Conservation (phyloP, 495 filamentous ascomycete genomes). For the Aspergillus sparsus region DNA sequence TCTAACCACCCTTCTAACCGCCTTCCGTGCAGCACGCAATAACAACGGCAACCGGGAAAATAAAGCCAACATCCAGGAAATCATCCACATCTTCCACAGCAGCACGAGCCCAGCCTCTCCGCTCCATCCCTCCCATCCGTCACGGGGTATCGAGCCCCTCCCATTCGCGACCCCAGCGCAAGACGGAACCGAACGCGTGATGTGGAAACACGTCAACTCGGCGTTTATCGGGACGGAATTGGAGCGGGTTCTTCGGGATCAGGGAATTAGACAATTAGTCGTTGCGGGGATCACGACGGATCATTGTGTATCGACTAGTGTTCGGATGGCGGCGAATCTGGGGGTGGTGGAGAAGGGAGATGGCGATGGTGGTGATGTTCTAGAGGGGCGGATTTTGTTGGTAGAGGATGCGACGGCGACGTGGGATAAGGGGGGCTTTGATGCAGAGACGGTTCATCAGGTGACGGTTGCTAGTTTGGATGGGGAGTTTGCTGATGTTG, state of each 20-base stretch:
- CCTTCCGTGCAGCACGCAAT: slow-evolving; percentile 41
- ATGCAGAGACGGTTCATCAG: slow-evolving; percentile 49
- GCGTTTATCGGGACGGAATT: slow-evolving; percentile 51
- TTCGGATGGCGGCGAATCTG: slow-evolving; percentile 52
- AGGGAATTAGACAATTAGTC: slow-evolving; percentile 41
- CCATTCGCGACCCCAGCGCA: slow-evolving; percentile 40
- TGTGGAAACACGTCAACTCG: slow-evolving; percentile 52
- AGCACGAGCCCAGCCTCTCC: slow-evolving; percentile 35
- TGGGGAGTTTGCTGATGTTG: slow-evolving; percentile 49
- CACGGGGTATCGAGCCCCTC: slow-evolving; percentile 36
- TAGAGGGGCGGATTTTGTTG: slow-evolving; percentile 47
- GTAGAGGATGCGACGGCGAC: slow-evolving; percentile 53
- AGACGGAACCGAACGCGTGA: slow-evolving; percentile 43
- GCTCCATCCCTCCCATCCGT: slow-evolving; percentile 36
- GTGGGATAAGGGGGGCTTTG: slow-evolving; percentile 44
- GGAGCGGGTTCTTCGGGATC: slow-evolving; percentile 38
- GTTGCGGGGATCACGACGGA: slow-evolving; percentile 51
- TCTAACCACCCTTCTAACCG: slow-evolving; percentile 39
- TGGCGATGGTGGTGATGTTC: slow-evolving; percentile 20
- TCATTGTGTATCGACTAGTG: slow-evolving; percentile 53
- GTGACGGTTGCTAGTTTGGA: slow-evolving; percentile 51
- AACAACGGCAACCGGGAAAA: background rate
- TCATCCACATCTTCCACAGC: slow-evolving; percentile 52
- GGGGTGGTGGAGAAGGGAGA: slow-evolving; percentile 36
- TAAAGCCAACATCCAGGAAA: slow-evolving; percentile 25